Conservation (phyloP, 352 stramenopile species). For the Blastocystis sp. region DNA sequence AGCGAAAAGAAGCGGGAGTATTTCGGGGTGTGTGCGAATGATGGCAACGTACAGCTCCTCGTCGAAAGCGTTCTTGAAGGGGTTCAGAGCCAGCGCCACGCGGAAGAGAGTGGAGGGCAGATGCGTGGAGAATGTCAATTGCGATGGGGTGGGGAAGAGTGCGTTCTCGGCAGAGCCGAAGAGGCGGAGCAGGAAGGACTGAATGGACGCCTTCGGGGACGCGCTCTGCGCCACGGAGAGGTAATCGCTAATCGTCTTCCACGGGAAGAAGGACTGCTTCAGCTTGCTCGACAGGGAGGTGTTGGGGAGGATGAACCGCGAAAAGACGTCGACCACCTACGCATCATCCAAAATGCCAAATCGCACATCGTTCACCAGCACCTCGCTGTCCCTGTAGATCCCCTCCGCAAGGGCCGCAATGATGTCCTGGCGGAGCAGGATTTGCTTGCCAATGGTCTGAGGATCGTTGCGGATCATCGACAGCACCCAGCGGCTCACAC, state of each 20-base stretch:
- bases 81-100: slow-evolving; percentile 10
- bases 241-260: slow-evolving; percentile 1
- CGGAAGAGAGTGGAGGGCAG: slow-evolving; percentile 43
- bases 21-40: slow-evolving; percentile 42
- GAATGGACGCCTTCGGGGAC: background rate
- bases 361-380: slow-evolving; percentile 1
- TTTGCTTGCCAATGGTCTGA: slow-evolving; percentile 31
- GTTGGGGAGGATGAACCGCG: background rate
- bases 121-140: slow-evolving; percentile 46
- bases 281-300: slow-evolving; percentile 7
- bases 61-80: slow-evolving; percentile 34
- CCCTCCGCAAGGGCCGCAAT: slow-evolving; percentile 2
- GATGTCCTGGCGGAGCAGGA: slow-evolving; percentile 46
- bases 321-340: slow-evolving; percentile 47
- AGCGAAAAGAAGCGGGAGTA: slow-evolving; percentile 38
- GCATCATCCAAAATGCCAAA: background rate
- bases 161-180: background rate
- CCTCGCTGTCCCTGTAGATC: background rate
- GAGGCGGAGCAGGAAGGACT: slow-evolving; percentile 27
- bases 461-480: slow-evolving; percentile 65
- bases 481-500: background rate
- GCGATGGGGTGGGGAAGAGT: background rate
- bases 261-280: slow-evolving; percentile 59
- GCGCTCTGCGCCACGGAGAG: background rate
- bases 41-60: slow-evolving; percentile 32